Evolutionary conservation across 2,329 filamentous ascomycete species (phyloP), one percentile per base, ranked within the genome.

Genomic region (Rutstroemia sp.): DNA sequence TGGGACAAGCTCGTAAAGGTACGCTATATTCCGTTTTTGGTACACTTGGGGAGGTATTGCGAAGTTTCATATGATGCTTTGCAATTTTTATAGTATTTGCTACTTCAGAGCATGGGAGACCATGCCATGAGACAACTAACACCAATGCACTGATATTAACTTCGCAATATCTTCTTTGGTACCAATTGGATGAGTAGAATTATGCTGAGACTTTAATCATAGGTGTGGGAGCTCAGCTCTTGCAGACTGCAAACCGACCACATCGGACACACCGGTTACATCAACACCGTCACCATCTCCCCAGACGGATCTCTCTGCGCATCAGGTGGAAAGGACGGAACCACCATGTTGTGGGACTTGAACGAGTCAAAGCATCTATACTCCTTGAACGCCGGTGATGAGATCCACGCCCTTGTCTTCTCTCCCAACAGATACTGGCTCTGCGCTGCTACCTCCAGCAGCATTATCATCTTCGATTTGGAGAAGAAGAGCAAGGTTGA

Each of bases 401-500:
- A 97, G 87, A 99, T 99, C 84, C 94, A 99, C 82, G 92, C 94
- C 69, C 92, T 99, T 68, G 94, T 97, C 78, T 99, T 99, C 89
- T 97, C 94, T 65, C 94, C 94, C 74, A 99, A 99, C 90, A 88
- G 94, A 78, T 99, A 99, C 90, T 99, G 94, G 94, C 87, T 99
- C 70, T 99, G 94, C 85, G 94, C 94, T 74, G 94, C 94, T 75
- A 99, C 94, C 64, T 84, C 90, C 74, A 89, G 84, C 80, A 91
- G 86, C 84, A 97, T 99, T 85, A 96, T 96, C 85, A 97, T 99
- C 84, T 99, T 99, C 81, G 94, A 99, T 74, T 86, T 99, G 69
- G 94, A 99, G 90, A 99, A 99, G 92, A 99, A 99, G 92, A 95
- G 87, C 88, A 97, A 96, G 88, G 92, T 97, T 73, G 92, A 97